A percentile compares a stretch with the other conserved stretches of the same genome.
Conservation (phyloP, 2,329 filamentous ascomycete species). For the Tolypocladium cylindrosporum region DNA sequence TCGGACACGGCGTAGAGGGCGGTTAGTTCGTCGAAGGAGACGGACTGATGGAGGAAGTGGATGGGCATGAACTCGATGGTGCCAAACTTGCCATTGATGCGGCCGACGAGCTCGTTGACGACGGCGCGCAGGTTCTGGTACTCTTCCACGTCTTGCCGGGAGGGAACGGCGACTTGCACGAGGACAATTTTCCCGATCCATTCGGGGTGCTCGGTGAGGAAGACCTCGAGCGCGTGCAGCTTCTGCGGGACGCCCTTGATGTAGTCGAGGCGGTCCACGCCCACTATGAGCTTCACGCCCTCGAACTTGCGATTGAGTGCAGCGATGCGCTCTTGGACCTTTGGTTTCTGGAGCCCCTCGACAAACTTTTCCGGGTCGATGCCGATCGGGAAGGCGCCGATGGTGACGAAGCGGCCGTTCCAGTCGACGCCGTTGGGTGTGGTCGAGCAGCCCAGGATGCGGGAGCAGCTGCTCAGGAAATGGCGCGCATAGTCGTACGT, state of each 20-base stretch:
- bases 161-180: slow-evolving; percentile 91
- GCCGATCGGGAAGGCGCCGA: slow-evolving; percentile 93
- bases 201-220: slow-evolving; percentile 91
- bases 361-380: slow-evolving; percentile 97
- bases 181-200: slow-evolving; percentile 97
- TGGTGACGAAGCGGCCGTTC: slow-evolving; percentile 76
- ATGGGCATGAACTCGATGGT: slow-evolving; percentile 99
- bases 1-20: slow-evolving; percentile 89
- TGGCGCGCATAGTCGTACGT: slow-evolving; percentile 98
- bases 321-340: slow-evolving; percentile 79
- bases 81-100: slow-evolving; percentile 95
- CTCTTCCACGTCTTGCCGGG: slow-evolving; percentile 90
- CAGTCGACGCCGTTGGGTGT: slow-evolving; percentile 92
- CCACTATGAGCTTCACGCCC: slow-evolving; percentile 91
- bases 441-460: slow-evolving; percentile 70
- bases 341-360: slow-evolving; percentile 74
- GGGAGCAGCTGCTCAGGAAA: slow-evolving; percentile 93
- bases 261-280: slow-evolving; percentile 93
- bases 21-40: slow-evolving; percentile 88
- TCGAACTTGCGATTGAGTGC: slow-evolving; percentile 84
- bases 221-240: slow-evolving; percentile 90
- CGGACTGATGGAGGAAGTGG: slow-evolving; percentile 95
- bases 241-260: slow-evolving; percentile 99
- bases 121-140: slow-evolving; percentile 94
- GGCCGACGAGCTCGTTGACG: slow-evolving; percentile 91